Evolutionary conservation across 148 eudicot genomes (phyloP), one percentile per base, ranked within the genome.

Genomic region (Limonium bicolor): DNA sequence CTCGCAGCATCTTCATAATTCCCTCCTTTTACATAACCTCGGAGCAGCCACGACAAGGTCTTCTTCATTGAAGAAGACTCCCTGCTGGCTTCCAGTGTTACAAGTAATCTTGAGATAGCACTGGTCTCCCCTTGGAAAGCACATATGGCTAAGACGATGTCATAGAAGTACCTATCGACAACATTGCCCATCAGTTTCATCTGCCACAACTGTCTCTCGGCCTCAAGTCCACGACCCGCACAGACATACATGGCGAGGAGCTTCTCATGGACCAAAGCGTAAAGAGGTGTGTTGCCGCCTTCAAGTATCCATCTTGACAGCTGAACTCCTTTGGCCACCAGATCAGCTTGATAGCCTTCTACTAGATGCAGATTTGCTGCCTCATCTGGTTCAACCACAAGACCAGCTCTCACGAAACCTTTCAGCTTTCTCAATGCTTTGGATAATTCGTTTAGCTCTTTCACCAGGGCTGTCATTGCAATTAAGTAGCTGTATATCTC

Each of bases 231-330:
- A 35, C 72, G 67, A 13, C 96, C 86, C 12, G 83, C 86, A 53
- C 86, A 79, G 20, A 87, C 61, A 20, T 71, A 82, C 96, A 87
- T 87, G 19, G 96, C 94, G 14, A 87, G 78, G 12, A 87, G 88
- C 51, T 88, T 65, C 52, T 79, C 90, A 17, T 72, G 77, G 48
- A 79, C 78, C 63, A 71, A 61, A 11, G 71, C 64, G 10, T 64
- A 51, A 23, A 76, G 59, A 11, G 82, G 64, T 14, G 77, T 33
- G 24, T 69, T 69, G 25, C 76, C 94, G 48, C 77, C 86, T 59
- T 70, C 43, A 28, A 61, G 53, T 39, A 60, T 67, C 90, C 90
- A 87, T 24, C 65, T 69, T 28, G 94, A 72, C 42, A 87, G 48
- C 54, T 48, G 66, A 20, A 59, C 37, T 29, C 96, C 96, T 55